Percentiles rank a stretch among this genome's conserved stretches.
phyloP scores from a whole-genome alignment of 2,329 filamentous ascomycete genomes.

The Aspergillus awamori region DNA sequence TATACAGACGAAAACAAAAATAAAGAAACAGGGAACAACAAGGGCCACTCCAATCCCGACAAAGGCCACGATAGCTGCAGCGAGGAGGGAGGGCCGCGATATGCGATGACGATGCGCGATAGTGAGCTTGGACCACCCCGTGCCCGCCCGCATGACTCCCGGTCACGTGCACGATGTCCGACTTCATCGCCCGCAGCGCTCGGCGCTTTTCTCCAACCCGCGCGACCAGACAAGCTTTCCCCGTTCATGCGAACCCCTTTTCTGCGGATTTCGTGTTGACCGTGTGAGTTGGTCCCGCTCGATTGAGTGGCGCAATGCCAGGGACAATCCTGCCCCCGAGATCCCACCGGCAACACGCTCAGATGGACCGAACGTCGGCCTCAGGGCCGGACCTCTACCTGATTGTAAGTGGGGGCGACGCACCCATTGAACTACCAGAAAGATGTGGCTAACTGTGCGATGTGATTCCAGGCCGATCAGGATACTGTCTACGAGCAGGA shows the following conservation, averaged over 20 bases:
- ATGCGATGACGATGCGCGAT: constrained; percentile 24
- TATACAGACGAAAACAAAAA: constrained; percentile 5
- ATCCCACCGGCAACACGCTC: constrained; percentile 47
- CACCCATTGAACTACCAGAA: constrained; percentile 17
- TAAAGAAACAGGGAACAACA: constrained; percentile 6
- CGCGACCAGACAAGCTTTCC: constrained; percentile 32
- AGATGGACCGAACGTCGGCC: constrained; percentile 46
- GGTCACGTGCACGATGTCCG: constrained; percentile 31
- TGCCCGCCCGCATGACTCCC: constrained; percentile 21
- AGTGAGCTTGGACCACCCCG: constrained; percentile 25
- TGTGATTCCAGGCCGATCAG: constrained; percentile 69
- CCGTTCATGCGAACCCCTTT: constrained; percentile 30
- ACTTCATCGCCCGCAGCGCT: constrained; percentile 31
- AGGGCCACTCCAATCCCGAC: constrained; percentile 1
- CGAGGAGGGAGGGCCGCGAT: constrained; percentile 21
- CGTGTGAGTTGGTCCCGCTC: constrained; percentile 40
- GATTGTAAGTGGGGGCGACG: constrained; percentile 41
- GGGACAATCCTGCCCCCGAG: constrained; percentile 53
- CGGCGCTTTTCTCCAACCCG: constrained; percentile 21
- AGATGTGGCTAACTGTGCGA: constrained; percentile 37
- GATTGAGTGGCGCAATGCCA: constrained; percentile 52
- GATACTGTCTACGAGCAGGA: constrained; percentile 97
- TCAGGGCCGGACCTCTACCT: constrained; percentile 49
- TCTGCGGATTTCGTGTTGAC: constrained; percentile 32
- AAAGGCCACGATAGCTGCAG: constrained; percentile 21